Evolutionary conservation across 2,329 filamentous ascomycete species (phyloP).

Genomic region (Ceratocystis lukuohia): DNA sequence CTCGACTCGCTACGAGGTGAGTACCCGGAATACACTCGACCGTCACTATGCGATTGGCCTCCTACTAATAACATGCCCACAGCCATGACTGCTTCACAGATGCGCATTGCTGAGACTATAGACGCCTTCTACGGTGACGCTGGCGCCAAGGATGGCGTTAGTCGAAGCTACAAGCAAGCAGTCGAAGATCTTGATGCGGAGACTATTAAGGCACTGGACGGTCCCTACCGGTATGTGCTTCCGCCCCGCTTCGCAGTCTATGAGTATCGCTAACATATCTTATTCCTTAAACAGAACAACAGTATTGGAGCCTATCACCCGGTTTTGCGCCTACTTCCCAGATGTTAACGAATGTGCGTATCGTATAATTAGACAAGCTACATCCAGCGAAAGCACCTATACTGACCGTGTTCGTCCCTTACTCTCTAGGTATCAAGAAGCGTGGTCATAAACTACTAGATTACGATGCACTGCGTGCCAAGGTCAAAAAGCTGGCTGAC

Average conservation of each 20-base stretch:
- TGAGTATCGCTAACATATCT: conserved; percentile 11
- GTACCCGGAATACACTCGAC: conserved; percentile 7
- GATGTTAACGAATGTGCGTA: conserved; percentile 87
- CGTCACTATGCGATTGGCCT: neutral
- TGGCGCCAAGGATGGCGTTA: conserved; percentile 87
- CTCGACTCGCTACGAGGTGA: conserved; percentile 82
- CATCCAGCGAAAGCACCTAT: neutral
- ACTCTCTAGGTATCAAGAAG: conserved; percentile 80
- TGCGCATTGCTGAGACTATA: conserved; percentile 98
- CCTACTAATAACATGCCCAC: conserved; percentile 10
- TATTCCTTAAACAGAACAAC: conserved; percentile 47
- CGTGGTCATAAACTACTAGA: conserved; percentile 96
- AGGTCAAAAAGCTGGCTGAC: conserved; percentile 92
- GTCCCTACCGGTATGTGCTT: conserved; percentile 61
- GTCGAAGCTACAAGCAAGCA: conserved; percentile 93
- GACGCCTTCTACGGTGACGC: conserved; percentile 98
- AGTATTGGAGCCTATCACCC: conserved; percentile 85
- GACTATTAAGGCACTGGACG: conserved; percentile 95
- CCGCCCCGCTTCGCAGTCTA: neutral
- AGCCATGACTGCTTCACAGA: conserved; percentile 98
- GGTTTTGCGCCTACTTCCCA: conserved; percentile 96
- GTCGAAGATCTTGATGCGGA: conserved; percentile 96
- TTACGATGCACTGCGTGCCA: conserved; percentile 89
- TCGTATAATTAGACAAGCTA: neutral
- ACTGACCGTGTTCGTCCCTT: neutral